These are phyloP conservation scores for Aspergillus funiculosus DNA, from an alignment of 495 filamentous ascomycete genomes.

Conservation along the genomic window DNA sequence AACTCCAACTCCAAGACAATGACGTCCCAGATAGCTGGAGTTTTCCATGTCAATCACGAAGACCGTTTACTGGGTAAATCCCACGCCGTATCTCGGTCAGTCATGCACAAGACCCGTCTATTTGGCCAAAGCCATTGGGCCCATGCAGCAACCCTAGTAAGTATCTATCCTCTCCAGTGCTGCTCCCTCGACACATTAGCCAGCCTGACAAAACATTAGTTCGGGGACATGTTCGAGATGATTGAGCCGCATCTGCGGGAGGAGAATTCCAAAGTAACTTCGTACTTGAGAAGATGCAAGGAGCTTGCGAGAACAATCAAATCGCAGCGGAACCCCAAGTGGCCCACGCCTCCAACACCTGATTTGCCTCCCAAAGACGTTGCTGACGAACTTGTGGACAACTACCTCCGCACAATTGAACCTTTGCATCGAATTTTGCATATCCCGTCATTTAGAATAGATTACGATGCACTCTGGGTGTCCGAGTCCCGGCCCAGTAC, in stretches of 20 bases:
- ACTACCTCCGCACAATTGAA: conserved; percentile 41
- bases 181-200: not conserved
- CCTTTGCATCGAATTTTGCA: conserved; percentile 51
- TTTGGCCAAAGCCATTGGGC: conserved; percentile 57
- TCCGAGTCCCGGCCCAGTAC: conserved; percentile 19
- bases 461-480: conserved; percentile 28
- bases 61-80: conserved; percentile 16
- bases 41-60: conserved; percentile 28
- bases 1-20: conserved; percentile 23
- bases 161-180: conserved; percentile 2
- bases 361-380: conserved; percentile 42
- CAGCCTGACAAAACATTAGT: conserved; percentile 24
- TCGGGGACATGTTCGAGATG: conserved; percentile 33
- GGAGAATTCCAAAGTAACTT: conserved; percentile 29
- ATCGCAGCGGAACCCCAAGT: conserved; percentile 32
- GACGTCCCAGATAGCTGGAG: conserved; percentile 19
- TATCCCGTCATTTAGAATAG: conserved; percentile 48
- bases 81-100: conserved; percentile 25
- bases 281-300: conserved; percentile 44
- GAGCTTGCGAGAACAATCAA: conserved; percentile 41
- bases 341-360: conserved; percentile 31
- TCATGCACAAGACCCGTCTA: conserved; percentile 49
- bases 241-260: conserved; percentile 36
- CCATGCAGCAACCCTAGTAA: conserved; percentile 36
- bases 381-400: conserved; percentile 34